Conservation (phyloP, 2,329 filamentous ascomycete species). For the Hymenoscyphus repandus region DNA sequence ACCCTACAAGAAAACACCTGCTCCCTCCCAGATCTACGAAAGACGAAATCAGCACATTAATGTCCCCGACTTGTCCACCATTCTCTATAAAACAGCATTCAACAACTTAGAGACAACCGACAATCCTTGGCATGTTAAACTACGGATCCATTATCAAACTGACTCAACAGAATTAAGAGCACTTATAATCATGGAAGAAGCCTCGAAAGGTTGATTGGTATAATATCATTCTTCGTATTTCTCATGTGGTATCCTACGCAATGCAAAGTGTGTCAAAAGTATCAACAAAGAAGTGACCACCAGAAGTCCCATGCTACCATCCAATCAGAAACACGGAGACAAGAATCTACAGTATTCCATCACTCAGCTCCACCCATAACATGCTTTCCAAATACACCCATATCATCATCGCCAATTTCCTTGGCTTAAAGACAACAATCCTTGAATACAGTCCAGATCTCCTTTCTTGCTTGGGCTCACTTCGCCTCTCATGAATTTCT, state of each 20-base stretch:
- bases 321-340: background rate
- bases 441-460: conserved; percentile 84
- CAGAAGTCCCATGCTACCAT: background rate
- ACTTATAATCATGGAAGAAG: too few relatives aligned
- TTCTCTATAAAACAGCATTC: too few relatives aligned
- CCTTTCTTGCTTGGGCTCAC: conserved; percentile 67
- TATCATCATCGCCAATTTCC: conserved; percentile 67
- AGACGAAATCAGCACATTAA: too few relatives aligned
- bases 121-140: too few relatives aligned
- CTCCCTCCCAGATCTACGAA: too few relatives aligned
- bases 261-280: conserved; percentile 6
- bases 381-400: background rate
- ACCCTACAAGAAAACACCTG: too few relatives aligned
- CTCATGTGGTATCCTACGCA: conserved; percentile 17
- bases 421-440: conserved; percentile 82
- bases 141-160: too few relatives aligned
- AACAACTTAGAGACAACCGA: too few relatives aligned
- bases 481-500: conserved; percentile 65
- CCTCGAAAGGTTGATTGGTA: too few relatives aligned
- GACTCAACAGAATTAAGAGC: too few relatives aligned
- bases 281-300: conserved; percentile 14
- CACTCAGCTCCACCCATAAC: background rate
- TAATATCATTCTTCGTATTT: conserved; percentile 7
- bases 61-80: too few relatives aligned
- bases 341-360: background rate